These are phyloP conservation scores for Puccinia horiana DNA, from an alignment of 1,284 basidiomycete genomes.

Conservation along the genomic window DNA sequence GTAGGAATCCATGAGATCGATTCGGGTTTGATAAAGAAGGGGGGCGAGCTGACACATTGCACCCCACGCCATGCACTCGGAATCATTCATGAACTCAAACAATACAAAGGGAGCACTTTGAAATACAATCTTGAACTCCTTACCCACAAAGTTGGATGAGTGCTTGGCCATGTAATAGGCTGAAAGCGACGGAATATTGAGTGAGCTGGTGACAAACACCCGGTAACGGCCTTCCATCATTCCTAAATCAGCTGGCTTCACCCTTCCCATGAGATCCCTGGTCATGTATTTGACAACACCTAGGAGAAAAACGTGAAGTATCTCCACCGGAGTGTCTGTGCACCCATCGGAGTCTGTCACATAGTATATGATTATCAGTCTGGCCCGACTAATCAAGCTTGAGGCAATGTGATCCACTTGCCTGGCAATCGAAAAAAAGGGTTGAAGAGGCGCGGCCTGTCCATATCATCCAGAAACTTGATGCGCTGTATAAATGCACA, in stretches of 20 bases:
- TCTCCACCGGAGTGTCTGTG: conserved; percentile 59
- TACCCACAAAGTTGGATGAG: conserved; percentile 58
- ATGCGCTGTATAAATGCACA: background rate
- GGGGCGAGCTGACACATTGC: conserved; percentile 58
- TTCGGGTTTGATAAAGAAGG: conserved; percentile 60
- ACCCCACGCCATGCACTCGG: conserved; percentile 56
- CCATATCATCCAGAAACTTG: background rate
- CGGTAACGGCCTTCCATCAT: conserved; percentile 54
- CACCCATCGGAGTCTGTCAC: conserved; percentile 58
- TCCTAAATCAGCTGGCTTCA: conserved; percentile 50
- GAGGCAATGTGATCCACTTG: background rate
- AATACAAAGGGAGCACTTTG: conserved; percentile 60
- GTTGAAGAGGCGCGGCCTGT: background rate
- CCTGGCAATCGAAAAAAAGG: background rate
- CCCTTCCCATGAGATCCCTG: conserved; percentile 57
- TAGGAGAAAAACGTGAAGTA: conserved; percentile 59
- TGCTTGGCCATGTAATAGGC: conserved; percentile 51
- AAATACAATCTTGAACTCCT: conserved; percentile 59
- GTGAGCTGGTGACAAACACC: conserved; percentile 54
- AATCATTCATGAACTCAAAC: conserved; percentile 54
- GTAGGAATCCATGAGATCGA: conserved; percentile 57
- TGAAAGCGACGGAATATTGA: conserved; percentile 53
- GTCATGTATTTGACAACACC: conserved; percentile 61
- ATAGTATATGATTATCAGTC: background rate
- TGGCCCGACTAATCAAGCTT: background rate